These are phyloP conservation scores for Ceratocystis cacaofunesta DNA, from an alignment of 2,329 filamentous ascomycete genomes.

Conservation along the genomic window DNA sequence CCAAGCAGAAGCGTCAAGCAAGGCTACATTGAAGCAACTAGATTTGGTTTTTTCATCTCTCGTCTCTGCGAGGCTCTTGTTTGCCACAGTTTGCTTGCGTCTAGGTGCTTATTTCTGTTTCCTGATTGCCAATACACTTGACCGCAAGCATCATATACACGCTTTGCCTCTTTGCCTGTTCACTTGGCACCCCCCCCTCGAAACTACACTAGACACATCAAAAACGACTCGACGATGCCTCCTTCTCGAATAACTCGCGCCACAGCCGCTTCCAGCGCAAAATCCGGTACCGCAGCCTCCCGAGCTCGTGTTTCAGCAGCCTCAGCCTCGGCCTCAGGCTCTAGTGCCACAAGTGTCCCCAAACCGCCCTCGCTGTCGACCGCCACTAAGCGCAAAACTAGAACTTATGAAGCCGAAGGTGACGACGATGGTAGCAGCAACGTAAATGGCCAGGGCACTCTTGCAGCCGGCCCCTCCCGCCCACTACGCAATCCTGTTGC, in stretches of 20 bases:
- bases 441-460: constrained; percentile 28
- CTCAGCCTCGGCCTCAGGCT: constrained; percentile 7
- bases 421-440: constrained; percentile 30
- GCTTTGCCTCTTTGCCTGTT: not conserved
- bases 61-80: not conserved
- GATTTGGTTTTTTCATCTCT: not conserved
- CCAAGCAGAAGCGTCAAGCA: not conserved
- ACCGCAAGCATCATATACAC: not conserved
- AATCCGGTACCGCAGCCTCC: constrained; percentile 34
- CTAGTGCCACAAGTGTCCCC: not conserved
- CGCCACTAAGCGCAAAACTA: constrained; percentile 33
- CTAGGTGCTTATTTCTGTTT: not conserved
- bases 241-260: constrained; percentile 3
- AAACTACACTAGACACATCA: not conserved
- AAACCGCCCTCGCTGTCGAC: not conserved
- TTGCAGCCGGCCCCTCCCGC: not conserved
- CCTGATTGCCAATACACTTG: not conserved
- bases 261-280: constrained; percentile 23
- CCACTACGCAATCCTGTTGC: not conserved
- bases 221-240: not conserved
- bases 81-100: not conserved
- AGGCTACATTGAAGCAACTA: not conserved
- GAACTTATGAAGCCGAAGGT: constrained; percentile 38
- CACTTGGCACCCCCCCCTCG: not conserved
- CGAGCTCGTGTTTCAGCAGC: constrained; percentile 29